Evolutionary conservation across 306 rosid species (phyloP).

Genomic region (Gastrolobium villosum): DNA sequence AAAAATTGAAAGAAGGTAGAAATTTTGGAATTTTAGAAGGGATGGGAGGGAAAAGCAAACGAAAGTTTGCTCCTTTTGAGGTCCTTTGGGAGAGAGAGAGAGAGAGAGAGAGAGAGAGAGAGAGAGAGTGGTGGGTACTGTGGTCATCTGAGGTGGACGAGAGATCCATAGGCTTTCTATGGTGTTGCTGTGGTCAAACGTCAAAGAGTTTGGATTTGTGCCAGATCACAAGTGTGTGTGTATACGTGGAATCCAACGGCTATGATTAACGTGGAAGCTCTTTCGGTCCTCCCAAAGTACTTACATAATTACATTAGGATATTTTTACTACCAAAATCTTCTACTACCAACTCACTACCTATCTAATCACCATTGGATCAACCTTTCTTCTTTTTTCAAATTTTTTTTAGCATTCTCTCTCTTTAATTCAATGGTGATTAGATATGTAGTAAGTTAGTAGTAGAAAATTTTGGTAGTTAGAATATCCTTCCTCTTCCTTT

Average conservation of each 20-base stretch:
- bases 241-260: slow-evolving; percentile 11
- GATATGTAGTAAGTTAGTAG: no score
- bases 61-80: slow-evolving; percentile 61
- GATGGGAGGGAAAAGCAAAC: slow-evolving; percentile 48
- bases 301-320: no score
- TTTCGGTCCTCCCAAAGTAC: no score
- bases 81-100: background rate
- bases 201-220: background rate
- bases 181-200: slow-evolving; percentile 1
- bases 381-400: no score
- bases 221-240: background rate
- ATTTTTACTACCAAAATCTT: no score
- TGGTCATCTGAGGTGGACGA: background rate
- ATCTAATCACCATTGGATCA: no score
- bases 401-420: no score
- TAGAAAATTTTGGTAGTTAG: no score
- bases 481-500: no score
- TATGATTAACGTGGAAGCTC: no score
- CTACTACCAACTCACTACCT: no score
- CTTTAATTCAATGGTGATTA: no score
- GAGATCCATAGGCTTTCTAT: background rate
- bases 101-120: slow-evolving; percentile 5
- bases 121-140: slow-evolving; percentile 33
- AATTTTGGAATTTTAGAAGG: slow-evolving; percentile 34
- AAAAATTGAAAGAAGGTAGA: slow-evolving; percentile 9